Base-by-base conservation (phyloP, 805 yeast species). In the Myxozyma geophila region DNA sequence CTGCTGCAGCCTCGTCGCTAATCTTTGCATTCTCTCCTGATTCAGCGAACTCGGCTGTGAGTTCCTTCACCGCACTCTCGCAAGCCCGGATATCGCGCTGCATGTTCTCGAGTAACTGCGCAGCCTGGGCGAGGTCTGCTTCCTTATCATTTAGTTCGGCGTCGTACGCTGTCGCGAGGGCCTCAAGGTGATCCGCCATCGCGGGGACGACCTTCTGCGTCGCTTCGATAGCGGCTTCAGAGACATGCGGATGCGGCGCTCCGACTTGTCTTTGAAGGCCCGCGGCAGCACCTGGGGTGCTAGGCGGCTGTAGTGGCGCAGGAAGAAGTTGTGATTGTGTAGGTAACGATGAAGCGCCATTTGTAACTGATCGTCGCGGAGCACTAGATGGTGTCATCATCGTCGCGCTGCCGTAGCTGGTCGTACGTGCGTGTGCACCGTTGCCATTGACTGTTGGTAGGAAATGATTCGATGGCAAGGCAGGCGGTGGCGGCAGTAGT, bases 151-250 rank as follows among this genome's bases (percentile, higher is more conserved):
- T 77, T 54, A 89, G 73, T 64, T 85, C 87, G 9, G 74, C 73
- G 55, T 85, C 86, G 72, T 86, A 90, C 21, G 85, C 81, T 46
- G 65, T 65, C 2, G 82, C 81, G 28, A 79, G 71, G 19, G 74
- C 77, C 36, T 73, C 75, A 17, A 77, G 69, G 28, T 69, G 64
- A 15, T 74, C 77, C 12, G 75, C 71, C 62, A 79, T 70, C 17
- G 70, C 63, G 2, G 76, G 77, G 7, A 72, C 80, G 74, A 85
- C 77, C 64, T 77, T 77, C 66, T 83, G 86, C 39, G 81, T 78
- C 6, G 83, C 84, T 53, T 79, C 80, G 69, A 83, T 81, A 0
- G 86, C 86, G 37, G 85, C 80, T 70, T 83, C 86, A 2, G 86
- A 80, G 15, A 76, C 73, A 70, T 81, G 85, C 0, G 83, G 66